Conservation (phyloP, 768 basidiomycete genomes). For the Galerina sulciceps region DNA sequence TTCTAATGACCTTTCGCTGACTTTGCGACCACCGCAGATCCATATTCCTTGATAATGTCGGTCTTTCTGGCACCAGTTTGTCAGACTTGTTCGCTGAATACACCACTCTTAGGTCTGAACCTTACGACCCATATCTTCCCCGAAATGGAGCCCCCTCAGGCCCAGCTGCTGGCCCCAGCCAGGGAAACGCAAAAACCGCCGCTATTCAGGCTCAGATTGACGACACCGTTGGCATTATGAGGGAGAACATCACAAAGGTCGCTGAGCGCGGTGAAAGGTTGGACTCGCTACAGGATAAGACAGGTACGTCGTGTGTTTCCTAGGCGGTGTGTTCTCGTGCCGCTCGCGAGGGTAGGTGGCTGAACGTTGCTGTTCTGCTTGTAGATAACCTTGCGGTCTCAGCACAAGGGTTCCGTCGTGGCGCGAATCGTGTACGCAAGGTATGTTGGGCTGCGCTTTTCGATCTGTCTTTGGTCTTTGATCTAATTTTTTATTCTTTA, state of each 20-base stretch:
- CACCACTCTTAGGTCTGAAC: slow-evolving; percentile 77
- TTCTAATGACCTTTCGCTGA: not conserved
- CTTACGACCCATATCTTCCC: slow-evolving; percentile 98
- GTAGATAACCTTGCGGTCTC: slow-evolving; percentile 95
- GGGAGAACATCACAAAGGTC: slow-evolving; percentile 96
- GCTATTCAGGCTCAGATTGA: slow-evolving; percentile 98
- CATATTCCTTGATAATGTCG: slow-evolving; percentile 41
- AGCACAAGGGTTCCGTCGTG: slow-evolving; percentile 98
- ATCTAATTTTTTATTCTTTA: slow-evolving; percentile 28
- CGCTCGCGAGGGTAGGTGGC: not conserved
- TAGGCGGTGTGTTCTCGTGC: not conserved
- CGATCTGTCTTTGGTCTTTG: slow-evolving; percentile 5
- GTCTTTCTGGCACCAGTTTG: slow-evolving; percentile 18
- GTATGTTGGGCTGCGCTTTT: slow-evolving; percentile 46
- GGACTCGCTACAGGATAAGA: slow-evolving; percentile 96
- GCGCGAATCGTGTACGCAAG: slow-evolving; percentile 97
- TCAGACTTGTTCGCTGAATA: slow-evolving; percentile 5
- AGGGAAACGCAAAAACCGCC: slow-evolving; percentile 83
- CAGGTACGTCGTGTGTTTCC: slow-evolving; percentile 61
- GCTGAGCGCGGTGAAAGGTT: slow-evolving; percentile 94
- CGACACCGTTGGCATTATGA: slow-evolving; percentile 96
- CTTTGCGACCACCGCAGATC: slow-evolving; percentile 24
- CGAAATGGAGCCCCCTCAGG: slow-evolving; percentile 69
- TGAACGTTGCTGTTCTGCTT: slow-evolving; percentile 1
- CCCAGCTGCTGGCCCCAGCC: slow-evolving; percentile 45